Evolutionary conservation across 805 yeast species (phyloP), one percentile per base, ranked within the genome.

Genomic region (Brettanomyces bruxellensis): DNA sequence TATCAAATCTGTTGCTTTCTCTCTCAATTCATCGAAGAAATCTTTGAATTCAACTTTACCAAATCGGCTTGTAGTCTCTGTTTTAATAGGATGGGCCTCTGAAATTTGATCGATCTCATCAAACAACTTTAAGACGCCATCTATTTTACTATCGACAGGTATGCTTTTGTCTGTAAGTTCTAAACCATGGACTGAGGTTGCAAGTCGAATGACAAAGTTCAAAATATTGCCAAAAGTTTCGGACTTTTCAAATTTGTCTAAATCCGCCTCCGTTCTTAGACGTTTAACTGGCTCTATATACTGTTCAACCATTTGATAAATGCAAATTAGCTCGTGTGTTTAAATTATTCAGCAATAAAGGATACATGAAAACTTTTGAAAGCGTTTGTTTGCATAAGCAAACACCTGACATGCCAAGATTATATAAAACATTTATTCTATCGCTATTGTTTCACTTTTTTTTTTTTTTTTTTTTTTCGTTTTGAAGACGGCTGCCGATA

Each of bases 1-100:
- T 6, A 59, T 37, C 9, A 72, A 45, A 22, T 13, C 14, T 8
- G 24, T 25, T 3, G 53, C 53, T 2, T 53, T 57, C 8, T 47
- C 44, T 1, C 61, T 55, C 11, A 90, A 53, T 4, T 76, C 81
- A 59, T 88, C 93, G 60, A 83, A 88, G 57, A 90, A 87, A 47
- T 79, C 89, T 40, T 83, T 70, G 63, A 91, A 93, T 61, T 93
- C 98, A 8, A 79, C 70, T 60, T 93, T 93, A 5, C 99, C 99
- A 62, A 93, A 93, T 47, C 99, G 70, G 7, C 95, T 82, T 3
- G 73, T 71, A 28, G 78, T 76, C 45, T 85, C 86, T 38, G 75
- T 67, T 0, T 69, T 62, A 0, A 95, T 89, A 0, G 97, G 96
- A 59, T 82, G 76, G 2, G 57, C 51, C 1, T 70, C 71, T 1